Evolutionary conservation across 495 filamentous ascomycete species (phyloP).

Genomic region (Annulohypoxylon moriforme): DNA sequence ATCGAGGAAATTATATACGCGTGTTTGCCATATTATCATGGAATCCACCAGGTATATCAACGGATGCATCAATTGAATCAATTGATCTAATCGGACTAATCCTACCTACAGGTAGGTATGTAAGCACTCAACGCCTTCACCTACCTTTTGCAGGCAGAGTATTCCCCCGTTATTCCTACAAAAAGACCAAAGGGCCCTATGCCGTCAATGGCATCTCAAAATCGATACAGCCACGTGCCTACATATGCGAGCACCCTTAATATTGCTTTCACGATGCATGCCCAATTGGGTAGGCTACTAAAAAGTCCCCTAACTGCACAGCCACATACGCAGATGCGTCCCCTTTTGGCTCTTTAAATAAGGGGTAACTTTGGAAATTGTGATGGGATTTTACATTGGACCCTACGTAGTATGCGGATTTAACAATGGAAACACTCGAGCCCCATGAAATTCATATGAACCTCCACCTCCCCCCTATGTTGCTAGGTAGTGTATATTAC

Average conservation of each 20-base stretch:
- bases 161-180: neutral
- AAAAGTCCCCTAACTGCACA: conserved; percentile 15
- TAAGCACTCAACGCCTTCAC: neutral
- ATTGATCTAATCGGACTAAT: neutral
- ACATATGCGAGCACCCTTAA: conserved; percentile 31
- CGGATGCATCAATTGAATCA: neutral
- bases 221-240: conserved; percentile 10
- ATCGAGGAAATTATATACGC: neutral
- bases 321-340: conserved; percentile 23
- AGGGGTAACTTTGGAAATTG: conserved; percentile 4
- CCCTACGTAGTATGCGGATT: neutral
- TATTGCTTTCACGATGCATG: conserved; percentile 12
- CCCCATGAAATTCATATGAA: neutral
- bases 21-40: neutral
- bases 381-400: neutral
- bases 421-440: neutral
- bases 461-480: conserved; percentile 2
- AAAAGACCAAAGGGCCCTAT: neutral
- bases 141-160: neutral
- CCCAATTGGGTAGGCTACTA: conserved; percentile 15
- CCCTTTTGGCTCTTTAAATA: neutral
- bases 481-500: neutral
- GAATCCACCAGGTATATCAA: too few species aligned
- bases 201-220: neutral
- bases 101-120: neutral